These are phyloP conservation scores for Penicillium fimorum DNA, from an alignment of 495 filamentous ascomycete species.

Conservation along the genomic window DNA sequence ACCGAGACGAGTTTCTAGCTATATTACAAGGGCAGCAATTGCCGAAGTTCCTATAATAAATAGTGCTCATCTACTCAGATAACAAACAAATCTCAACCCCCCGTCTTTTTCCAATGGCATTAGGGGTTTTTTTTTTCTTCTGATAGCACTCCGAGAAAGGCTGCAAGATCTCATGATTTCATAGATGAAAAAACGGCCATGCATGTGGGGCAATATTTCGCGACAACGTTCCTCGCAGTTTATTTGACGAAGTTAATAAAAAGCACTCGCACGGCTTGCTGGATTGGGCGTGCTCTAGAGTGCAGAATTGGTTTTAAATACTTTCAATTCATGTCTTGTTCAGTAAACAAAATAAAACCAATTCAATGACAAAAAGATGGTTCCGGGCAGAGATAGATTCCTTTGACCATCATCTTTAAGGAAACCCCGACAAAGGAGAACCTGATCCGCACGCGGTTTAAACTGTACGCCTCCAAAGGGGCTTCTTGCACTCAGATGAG, in stretches of 20 bases:
- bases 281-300: not conserved
- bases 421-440: not conserved
- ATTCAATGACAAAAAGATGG: not conserved
- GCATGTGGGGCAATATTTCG: not conserved
- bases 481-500: not conserved
- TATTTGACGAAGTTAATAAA: not conserved
- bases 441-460: not conserved
- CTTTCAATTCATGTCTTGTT: too few relatives aligned
- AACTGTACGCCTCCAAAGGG: not conserved
- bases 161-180: not conserved
- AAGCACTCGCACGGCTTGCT: not conserved
- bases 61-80: not conserved
- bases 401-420: not conserved
- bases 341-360: not conserved
- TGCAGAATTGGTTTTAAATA: too few relatives aligned
- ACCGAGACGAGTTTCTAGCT: constrained; percentile 29
- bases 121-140: too few relatives aligned
- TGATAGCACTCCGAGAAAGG: not conserved
- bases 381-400: not conserved
- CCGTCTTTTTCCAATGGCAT: too few relatives aligned
- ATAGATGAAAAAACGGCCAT: not conserved
- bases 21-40: constrained; percentile 15
- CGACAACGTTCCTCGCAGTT: not conserved
- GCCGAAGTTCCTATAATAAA: constrained; percentile 2
- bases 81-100: not conserved